A percentile compares a stretch with the other conserved stretches of the same genome.
Conservation (phyloP, 73 alveolate species). For the Blepharisma stoltei region DNA sequence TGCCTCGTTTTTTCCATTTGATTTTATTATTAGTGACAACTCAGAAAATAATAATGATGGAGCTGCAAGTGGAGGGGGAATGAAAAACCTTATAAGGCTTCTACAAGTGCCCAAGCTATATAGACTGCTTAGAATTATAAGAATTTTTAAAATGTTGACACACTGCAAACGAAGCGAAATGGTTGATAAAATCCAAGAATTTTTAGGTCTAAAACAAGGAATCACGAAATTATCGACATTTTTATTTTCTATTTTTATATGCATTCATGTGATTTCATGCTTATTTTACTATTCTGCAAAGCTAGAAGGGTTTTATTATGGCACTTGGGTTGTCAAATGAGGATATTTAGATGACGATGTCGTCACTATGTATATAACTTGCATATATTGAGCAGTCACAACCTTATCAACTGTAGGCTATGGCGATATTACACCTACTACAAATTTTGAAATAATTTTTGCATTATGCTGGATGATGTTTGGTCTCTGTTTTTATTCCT, state of each 20-base stretch:
- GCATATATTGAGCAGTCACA: conserved; percentile 72
- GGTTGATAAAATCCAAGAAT: conserved; percentile 40
- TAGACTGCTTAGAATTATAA: conserved; percentile 49
- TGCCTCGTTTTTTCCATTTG: conserved; percentile 46
- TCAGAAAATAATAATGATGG: neutral
- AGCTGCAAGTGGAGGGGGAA: neutral
- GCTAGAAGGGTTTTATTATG: conserved; percentile 77
- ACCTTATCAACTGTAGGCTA: conserved; percentile 76
- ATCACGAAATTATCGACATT: conserved; percentile 61
- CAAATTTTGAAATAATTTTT: conserved; percentile 48
- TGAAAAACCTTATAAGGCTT: conserved; percentile 33
- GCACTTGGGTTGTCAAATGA: conserved; percentile 81
- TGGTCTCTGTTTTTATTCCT: conserved; percentile 76
- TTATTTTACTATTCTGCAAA: conserved; percentile 78
- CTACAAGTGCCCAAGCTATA: conserved; percentile 52
- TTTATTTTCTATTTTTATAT: conserved; percentile 54
- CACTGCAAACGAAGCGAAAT: conserved; percentile 27
- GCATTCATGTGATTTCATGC: conserved; percentile 82
- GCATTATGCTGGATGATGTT: conserved; percentile 64
- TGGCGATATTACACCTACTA: conserved; percentile 67
- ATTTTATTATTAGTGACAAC: neutral
- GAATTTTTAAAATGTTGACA: conserved; percentile 36
- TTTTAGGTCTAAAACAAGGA: conserved; percentile 57
- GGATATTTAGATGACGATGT: conserved; percentile 41
- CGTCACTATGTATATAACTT: conserved; percentile 34